These are phyloP conservation scores for Phyllosticta citrichinensis DNA, from an alignment of 2,329 filamentous ascomycete genomes.

Conservation along the genomic window DNA sequence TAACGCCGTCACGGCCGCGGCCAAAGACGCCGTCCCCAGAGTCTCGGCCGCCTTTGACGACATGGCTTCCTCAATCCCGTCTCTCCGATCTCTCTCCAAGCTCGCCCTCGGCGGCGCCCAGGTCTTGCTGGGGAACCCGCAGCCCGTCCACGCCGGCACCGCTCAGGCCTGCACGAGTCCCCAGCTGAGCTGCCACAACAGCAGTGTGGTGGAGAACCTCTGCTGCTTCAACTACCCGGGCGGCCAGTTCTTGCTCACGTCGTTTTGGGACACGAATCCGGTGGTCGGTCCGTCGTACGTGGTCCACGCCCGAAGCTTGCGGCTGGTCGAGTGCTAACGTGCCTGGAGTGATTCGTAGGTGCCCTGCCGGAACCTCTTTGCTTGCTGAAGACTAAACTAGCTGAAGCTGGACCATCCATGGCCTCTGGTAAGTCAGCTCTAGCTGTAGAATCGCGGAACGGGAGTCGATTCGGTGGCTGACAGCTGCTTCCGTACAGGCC, in stretches of 20 bases:
- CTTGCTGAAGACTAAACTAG: slow-evolving; percentile 36
- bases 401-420: slow-evolving; percentile 58
- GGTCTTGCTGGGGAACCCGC: slow-evolving; percentile 21
- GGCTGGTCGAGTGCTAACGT: slow-evolving; percentile 26
- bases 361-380: not conserved
- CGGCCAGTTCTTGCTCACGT: slow-evolving; percentile 61
- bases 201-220: slow-evolving; percentile 48
- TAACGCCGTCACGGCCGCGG: slow-evolving; percentile 9
- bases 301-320: not conserved
- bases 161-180: slow-evolving; percentile 26
- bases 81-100: slow-evolving; percentile 26
- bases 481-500: slow-evolving; percentile 22
- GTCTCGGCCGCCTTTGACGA: not conserved
- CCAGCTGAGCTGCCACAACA: slow-evolving; percentile 54
- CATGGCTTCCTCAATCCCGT: slow-evolving; percentile 25
- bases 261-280: slow-evolving; percentile 66
- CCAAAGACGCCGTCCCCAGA: not conserved
- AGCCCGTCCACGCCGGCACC: slow-evolving; percentile 19
- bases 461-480: not conserved
- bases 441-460: not conserved
- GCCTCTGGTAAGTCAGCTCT: slow-evolving; percentile 43
- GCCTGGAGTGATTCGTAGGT: not conserved
- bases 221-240: slow-evolving; percentile 69
- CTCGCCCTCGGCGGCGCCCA: slow-evolving; percentile 26
- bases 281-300: slow-evolving; percentile 38